Conservation (phyloP, 2,329 filamentous ascomycete species). For the Botrytis pseudocinerea region DNA sequence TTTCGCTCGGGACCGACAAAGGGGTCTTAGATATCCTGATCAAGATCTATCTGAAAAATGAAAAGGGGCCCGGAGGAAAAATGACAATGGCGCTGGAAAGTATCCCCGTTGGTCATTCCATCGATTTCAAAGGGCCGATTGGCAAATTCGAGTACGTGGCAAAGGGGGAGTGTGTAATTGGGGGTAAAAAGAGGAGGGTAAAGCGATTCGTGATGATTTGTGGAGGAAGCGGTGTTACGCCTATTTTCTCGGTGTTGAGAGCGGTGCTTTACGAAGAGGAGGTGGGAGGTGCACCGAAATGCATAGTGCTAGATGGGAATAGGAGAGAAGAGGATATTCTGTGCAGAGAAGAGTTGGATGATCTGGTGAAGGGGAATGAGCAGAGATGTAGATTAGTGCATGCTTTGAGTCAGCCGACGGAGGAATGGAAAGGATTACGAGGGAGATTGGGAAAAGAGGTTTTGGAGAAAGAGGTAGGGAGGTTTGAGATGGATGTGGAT, state of each 20-base stretch:
- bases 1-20: slow-evolving; percentile 61
- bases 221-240: slow-evolving; percentile 88
- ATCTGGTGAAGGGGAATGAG: slow-evolving; percentile 53
- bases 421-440: slow-evolving; percentile 65
- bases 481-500: slow-evolving; percentile 44
- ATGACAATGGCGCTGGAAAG: slow-evolving; percentile 81
- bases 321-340: slow-evolving; percentile 78
- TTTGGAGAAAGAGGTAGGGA: slow-evolving; percentile 58
- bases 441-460: slow-evolving; percentile 67
- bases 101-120: slow-evolving; percentile 68
- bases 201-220: slow-evolving; percentile 82
- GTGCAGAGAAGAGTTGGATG: slow-evolving; percentile 70
- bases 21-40: slow-evolving; percentile 75
- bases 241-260: slow-evolving; percentile 79
- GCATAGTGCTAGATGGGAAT: slow-evolving; percentile 78
- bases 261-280: slow-evolving; percentile 65
- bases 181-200: slow-evolving; percentile 56
- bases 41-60: slow-evolving; percentile 73
- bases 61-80: slow-evolving; percentile 62
- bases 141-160: slow-evolving; percentile 83
- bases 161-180: slow-evolving; percentile 62
- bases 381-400: slow-evolving; percentile 66
- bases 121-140: slow-evolving; percentile 86
- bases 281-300: slow-evolving; percentile 61
- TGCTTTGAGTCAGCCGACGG: slow-evolving; percentile 63